These are phyloP conservation scores for Smittium culicis DNA, from an alignment of 371 early-diverging fungal species.

Conservation along the genomic window DNA sequence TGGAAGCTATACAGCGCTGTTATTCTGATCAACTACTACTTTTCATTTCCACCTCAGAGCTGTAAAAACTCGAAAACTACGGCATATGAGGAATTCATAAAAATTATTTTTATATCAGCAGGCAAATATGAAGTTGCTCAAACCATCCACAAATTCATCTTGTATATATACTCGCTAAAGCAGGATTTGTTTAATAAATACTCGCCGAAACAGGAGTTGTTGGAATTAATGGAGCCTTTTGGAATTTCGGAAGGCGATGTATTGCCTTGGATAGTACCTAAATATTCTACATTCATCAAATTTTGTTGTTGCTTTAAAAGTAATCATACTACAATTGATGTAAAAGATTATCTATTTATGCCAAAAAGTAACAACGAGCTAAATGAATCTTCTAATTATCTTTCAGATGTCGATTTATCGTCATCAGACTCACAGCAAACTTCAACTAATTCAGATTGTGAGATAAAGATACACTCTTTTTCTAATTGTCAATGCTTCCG, in stretches of 20 bases:
- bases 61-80: not conserved
- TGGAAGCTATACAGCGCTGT: not conserved
- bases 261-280: not conserved
- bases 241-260: not conserved
- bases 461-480: too few relatives aligned
- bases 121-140: not conserved
- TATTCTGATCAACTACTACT: not conserved
- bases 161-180: not conserved
- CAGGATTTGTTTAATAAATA: not conserved
- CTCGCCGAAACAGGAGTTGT: not conserved
- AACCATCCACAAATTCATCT: not conserved
- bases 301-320: not conserved
- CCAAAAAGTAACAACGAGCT: too few relatives aligned
- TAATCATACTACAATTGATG: not conserved
- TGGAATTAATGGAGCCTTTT: constrained; percentile 2
- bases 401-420: too few relatives aligned
- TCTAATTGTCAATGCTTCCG: too few relatives aligned
- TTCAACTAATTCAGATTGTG: too few relatives aligned
- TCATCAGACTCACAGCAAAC: too few relatives aligned
- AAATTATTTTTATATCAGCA: not conserved
- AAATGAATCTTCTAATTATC: too few relatives aligned
- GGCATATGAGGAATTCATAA: not conserved
- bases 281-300: not conserved
- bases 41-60: not conserved
- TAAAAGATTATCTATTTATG: not conserved